Evolutionary conservation across 805 yeast genomes (phyloP), one percentile per base, ranked within the genome.

Genomic region (Nematodospora valgi): DNA sequence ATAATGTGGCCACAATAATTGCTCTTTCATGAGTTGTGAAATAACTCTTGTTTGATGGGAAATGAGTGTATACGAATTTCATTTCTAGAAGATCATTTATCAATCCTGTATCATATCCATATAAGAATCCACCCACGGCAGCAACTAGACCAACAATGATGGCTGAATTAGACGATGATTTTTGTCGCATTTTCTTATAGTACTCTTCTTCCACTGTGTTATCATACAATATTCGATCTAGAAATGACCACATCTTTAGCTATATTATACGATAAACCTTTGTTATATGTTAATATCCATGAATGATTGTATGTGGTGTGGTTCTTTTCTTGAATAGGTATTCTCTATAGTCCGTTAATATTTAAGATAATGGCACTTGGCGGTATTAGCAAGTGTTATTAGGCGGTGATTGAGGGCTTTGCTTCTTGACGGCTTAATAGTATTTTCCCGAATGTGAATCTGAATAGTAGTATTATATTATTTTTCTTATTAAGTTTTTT

Each of bases 51-150:
- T 73, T 65, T 0, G 66, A 47, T 1, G 91, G 76, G 44, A 86
- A 76, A 30, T 72, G 65, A 2, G 58, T 41, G 26, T 68, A 66
- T 27, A 87, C 87, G 52, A 74, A 84, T 9, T 60, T 47, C 94
- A 88, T 86, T 43, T 86, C 93, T 35, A 82, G 53, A 5, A 87
- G 63, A 42, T 86, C 86, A 53, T 86, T 86, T 34, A 86, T 82
- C 30, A 86, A 62, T 1, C 96, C 96, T 0, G 96, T 87, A 56
- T 87, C 96, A 53, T 85, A 88, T 1, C 96, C 96, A 54, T 82
- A 87, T 27, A 87, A 64, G 53, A 87, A 84, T 0, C 96, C 96
- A 18, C 96, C 96, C n/a, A 85, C 74, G 10, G 95, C 94, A 8
- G 93, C 91, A 40, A 86, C 80, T 15, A 76, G 52, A 39, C 95